These are phyloP conservation scores for Ophiostoma quercus DNA, from an alignment of 2,329 filamentous ascomycete genomes.

Conservation along the genomic window DNA sequence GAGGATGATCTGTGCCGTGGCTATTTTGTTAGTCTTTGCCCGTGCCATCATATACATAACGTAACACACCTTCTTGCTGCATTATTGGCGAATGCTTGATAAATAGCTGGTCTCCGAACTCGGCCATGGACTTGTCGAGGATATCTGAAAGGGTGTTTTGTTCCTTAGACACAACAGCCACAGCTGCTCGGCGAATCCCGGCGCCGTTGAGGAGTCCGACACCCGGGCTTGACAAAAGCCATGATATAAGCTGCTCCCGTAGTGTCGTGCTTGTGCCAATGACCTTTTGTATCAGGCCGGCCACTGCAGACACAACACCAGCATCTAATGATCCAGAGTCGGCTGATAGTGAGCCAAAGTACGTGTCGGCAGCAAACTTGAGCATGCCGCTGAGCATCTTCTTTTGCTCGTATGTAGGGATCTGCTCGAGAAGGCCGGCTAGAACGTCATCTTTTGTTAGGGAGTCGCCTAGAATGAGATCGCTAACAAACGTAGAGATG, in stretches of 20 bases:
- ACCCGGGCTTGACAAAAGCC: constrained; percentile 60
- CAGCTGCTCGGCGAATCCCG: constrained; percentile 61
- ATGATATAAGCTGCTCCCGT: constrained; percentile 54
- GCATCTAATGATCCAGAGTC: constrained; percentile 27
- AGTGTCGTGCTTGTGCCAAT: constrained; percentile 44
- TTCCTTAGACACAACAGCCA: constrained; percentile 50
- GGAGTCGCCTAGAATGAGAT: constrained; percentile 32
- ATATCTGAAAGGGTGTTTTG: constrained; percentile 48
- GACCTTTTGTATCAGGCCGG: constrained; percentile 51
- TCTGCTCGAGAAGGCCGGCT: constrained; percentile 34
- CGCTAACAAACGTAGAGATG: constrained; percentile 35
- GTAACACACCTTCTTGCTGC: constrained; percentile 73
- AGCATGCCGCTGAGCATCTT: constrained; percentile 39
- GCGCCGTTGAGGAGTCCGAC: constrained; percentile 57
- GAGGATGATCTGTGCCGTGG: constrained; percentile 72
- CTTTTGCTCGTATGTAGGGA: constrained; percentile 43
- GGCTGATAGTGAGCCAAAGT: constrained; percentile 33
- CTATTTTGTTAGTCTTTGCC: constrained; percentile 41
- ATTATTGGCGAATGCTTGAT: constrained; percentile 79
- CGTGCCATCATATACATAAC: neutral
- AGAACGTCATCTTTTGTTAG: constrained; percentile 28
- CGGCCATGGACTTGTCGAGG: constrained; percentile 62
- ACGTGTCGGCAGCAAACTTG: constrained; percentile 43
- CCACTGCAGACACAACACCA: constrained; percentile 49
- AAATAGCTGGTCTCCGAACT: constrained; percentile 81